These are phyloP conservation scores for Candida nitratophila DNA, from an alignment of 805 yeast genomes.

Conservation along the genomic window DNA sequence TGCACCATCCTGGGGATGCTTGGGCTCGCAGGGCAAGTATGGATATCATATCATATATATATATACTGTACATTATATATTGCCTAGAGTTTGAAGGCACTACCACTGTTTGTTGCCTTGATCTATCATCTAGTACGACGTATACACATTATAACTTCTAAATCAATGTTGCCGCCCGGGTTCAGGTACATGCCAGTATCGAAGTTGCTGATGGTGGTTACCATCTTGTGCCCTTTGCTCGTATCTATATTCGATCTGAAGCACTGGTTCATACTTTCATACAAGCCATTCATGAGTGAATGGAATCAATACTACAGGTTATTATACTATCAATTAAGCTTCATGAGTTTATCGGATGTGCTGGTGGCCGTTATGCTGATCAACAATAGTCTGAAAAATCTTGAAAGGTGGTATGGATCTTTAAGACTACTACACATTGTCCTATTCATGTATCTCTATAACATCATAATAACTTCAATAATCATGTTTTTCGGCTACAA, in stretches of 20 bases:
- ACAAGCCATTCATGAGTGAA: constrained; percentile 47
- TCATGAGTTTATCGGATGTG: constrained; percentile 54
- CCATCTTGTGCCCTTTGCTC: constrained; percentile 31
- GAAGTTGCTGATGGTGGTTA: constrained; percentile 24
- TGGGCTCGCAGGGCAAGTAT: no score
- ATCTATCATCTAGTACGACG: no score
- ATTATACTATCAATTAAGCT: constrained; percentile 41
- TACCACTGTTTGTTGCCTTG: no score
- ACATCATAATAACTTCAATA: constrained; percentile 31
- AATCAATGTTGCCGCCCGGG: constrained; percentile 29
- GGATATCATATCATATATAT: no score
- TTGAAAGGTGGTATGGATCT: constrained; percentile 55
- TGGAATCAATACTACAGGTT: constrained; percentile 56
- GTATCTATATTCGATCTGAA: constrained; percentile 39
- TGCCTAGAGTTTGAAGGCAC: no score
- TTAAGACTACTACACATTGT: constrained; percentile 43
- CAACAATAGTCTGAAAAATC: constrained; percentile 42
- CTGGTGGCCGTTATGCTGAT: constrained; percentile 36
- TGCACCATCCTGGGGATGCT: no score
- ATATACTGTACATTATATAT: no score
- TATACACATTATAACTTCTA: no score
- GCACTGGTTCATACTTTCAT: constrained; percentile 33
- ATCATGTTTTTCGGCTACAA: constrained; percentile 24
- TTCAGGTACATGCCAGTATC: constrained; percentile 32
- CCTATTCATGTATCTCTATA: constrained; percentile 39